Evolutionary conservation across 495 filamentous ascomycete species (phyloP).

Genomic region (Antarctomyces pellizariae): DNA sequence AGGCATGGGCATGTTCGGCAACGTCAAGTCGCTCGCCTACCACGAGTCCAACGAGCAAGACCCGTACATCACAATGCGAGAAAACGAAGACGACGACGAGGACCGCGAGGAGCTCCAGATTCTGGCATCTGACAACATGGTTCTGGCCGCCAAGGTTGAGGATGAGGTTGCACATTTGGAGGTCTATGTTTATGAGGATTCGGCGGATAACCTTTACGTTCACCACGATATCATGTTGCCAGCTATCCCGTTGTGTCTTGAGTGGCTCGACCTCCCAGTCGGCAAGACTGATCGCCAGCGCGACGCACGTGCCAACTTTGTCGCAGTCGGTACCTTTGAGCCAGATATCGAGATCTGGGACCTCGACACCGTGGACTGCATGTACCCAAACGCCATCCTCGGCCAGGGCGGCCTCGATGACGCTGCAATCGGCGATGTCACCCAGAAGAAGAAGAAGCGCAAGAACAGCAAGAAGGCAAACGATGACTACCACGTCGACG

Average conservation of each 20-base stretch:
- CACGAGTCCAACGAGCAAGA: constrained; percentile 83
- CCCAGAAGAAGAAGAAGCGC: constrained; percentile 61
- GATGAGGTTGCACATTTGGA: constrained; percentile 94
- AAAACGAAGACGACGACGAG: constrained; percentile 54
- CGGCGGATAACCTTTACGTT: constrained; percentile 85
- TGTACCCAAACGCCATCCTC: constrained; percentile 94
- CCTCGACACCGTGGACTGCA: constrained; percentile 79
- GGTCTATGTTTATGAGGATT: constrained; percentile 92
- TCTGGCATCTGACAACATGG: constrained; percentile 70
- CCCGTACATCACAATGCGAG: constrained; percentile 79
- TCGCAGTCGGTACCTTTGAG: constrained; percentile 89
- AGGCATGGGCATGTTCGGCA: constrained; percentile 81
- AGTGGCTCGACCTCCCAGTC: constrained; percentile 83
- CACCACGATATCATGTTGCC: constrained; percentile 99
- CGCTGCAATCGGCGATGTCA: constrained; percentile 20
- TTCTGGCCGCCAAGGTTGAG: constrained; percentile 81
- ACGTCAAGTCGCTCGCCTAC: constrained; percentile 77
- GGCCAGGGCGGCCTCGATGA: constrained; percentile 48
- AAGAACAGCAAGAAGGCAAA: constrained; percentile 68
- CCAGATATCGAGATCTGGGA: constrained; percentile 99
- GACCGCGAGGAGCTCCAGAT: constrained; percentile 91
- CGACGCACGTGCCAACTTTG: constrained; percentile 53
- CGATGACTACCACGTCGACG: constrained; percentile 82
- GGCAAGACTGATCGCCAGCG: constrained; percentile 35
- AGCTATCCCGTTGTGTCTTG: constrained; percentile 79